A percentile compares a stretch with the other conserved stretches of the same genome.
Evolutionary conservation across 2,329 filamentous ascomycete genomes (phyloP).

Genomic region (Fusarium oxysporum): DNA sequence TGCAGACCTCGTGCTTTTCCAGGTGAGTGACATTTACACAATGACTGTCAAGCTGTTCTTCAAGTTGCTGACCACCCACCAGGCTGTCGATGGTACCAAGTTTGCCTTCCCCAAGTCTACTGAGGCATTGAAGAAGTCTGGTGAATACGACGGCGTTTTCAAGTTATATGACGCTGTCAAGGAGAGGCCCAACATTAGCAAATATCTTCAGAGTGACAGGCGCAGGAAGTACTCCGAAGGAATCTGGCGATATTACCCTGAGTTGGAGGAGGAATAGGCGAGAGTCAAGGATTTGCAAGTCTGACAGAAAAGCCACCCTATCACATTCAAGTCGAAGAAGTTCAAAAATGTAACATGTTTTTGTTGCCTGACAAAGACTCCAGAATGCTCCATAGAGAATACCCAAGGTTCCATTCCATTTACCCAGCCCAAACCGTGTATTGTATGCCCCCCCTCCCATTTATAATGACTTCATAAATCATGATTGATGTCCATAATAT

Average conservation of each 20-base stretch:
- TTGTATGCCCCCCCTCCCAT: not conserved
- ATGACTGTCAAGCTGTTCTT: accelerated
- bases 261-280: constrained; percentile 69
- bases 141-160: constrained; percentile 72
- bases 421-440: not conserved
- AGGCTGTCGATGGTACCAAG: constrained; percentile 64
- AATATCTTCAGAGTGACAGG: constrained; percentile 75
- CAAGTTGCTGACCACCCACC: constrained; percentile 49
- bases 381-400: not conserved
- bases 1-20: constrained; percentile 80
- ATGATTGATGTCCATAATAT: constrained; percentile 33
- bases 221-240: constrained; percentile 71
- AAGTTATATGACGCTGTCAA: constrained; percentile 72
- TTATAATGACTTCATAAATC: constrained; percentile 3
- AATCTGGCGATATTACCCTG: constrained; percentile 78
- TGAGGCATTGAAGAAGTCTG: constrained; percentile 62
- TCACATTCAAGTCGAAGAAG: not conserved
- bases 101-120: constrained; percentile 79
- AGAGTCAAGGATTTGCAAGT: not conserved
- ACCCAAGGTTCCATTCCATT: not conserved
- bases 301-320: not conserved
- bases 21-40: constrained; percentile 57
- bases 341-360: not conserved
- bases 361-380: not conserved
- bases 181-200: constrained; percentile 71